phyloP scores from a whole-genome alignment of 176 grass and related monocot genomes.

The Zizania latifolia region DNA sequence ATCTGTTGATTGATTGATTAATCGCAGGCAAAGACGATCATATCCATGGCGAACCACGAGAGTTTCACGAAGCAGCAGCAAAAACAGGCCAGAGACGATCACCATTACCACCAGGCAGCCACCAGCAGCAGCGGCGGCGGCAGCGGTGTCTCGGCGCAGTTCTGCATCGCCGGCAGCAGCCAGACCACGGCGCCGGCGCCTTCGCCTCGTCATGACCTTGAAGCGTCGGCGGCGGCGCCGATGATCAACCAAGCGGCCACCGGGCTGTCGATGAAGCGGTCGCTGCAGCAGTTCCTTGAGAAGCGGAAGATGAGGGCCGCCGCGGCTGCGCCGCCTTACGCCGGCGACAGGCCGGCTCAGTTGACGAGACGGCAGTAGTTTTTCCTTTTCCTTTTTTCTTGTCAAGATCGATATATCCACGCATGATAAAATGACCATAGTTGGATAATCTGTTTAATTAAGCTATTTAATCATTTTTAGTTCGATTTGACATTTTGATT shows the following conservation, averaged over 20 bases:
- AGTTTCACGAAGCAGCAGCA: background rate
- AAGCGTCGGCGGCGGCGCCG: background rate
- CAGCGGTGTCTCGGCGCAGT: background rate
- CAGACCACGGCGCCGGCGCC: background rate
- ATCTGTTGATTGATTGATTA: background rate
- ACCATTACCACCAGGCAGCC: background rate
- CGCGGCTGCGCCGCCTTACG: constrained; percentile 18
- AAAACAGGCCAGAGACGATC: background rate
- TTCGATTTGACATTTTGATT: too few species aligned
- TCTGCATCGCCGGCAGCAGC: background rate
- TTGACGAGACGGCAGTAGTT: background rate
- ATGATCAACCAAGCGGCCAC: background rate
- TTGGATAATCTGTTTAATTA: background rate
- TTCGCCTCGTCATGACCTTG: background rate
- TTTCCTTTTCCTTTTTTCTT: background rate
- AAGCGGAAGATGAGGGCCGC: constrained; percentile 52
- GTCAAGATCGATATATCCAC: background rate
- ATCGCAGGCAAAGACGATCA: constrained; percentile 55
- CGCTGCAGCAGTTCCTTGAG: constrained; percentile 62
- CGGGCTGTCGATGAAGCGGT: constrained; percentile 61
- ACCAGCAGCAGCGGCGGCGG: background rate
- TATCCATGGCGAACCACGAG: constrained; percentile 64
- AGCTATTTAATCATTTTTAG: too few species aligned
- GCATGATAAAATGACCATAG: background rate
- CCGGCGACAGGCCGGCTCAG: background rate